phyloP scores from a whole-genome alignment of 2,329 filamentous ascomycete species.

The Drechmeria coniospora region DNA sequence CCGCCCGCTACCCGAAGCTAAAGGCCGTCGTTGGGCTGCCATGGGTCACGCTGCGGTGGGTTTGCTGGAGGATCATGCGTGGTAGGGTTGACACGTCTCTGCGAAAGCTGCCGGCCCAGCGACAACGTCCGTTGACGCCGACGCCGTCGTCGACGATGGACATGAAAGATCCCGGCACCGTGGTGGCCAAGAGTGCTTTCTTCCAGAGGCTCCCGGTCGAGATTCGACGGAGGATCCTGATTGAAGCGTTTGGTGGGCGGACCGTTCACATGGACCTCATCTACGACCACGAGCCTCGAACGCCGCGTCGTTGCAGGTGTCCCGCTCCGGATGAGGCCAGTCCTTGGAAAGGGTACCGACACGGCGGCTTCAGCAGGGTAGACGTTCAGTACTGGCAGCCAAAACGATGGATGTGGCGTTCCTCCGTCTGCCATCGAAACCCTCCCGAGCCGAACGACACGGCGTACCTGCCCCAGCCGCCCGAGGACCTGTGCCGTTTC shows the following conservation, averaged over 20 bases:
- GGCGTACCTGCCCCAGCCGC: slow-evolving; percentile 5
- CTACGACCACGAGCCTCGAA: not conserved
- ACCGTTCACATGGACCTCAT: slow-evolving; percentile 11
- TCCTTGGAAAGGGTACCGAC: not conserved
- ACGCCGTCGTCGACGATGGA: slow-evolving; percentile 3
- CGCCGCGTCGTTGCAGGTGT: too few relatives aligned
- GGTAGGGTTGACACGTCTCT: not conserved
- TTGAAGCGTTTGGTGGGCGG: slow-evolving; percentile 9
- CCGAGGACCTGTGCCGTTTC: slow-evolving; percentile 7
- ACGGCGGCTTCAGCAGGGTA: not conserved
- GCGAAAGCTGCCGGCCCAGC: slow-evolving; percentile 3
- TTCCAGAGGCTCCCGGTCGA: slow-evolving; percentile 17
- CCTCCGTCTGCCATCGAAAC: slow-evolving; percentile 12
- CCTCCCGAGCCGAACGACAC: slow-evolving; percentile 1
- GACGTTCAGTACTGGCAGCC: slow-evolving; percentile 3
- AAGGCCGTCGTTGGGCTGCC: too few relatives aligned
- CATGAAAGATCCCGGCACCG: not conserved
- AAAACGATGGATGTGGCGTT: slow-evolving; percentile 11
- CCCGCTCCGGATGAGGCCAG: too few relatives aligned
- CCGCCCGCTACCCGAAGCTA: too few relatives aligned
- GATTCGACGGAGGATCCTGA: slow-evolving; percentile 15
- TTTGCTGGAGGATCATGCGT: too few relatives aligned
- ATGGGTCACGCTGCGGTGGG: too few relatives aligned
- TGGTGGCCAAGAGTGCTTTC: slow-evolving; percentile 8
- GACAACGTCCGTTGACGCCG: slow-evolving; percentile 3